A percentile compares a stretch with the other conserved stretches of the same genome.
Conservation (phyloP, 495 filamentous ascomycete genomes). For the Acidomyces sp. region DNA sequence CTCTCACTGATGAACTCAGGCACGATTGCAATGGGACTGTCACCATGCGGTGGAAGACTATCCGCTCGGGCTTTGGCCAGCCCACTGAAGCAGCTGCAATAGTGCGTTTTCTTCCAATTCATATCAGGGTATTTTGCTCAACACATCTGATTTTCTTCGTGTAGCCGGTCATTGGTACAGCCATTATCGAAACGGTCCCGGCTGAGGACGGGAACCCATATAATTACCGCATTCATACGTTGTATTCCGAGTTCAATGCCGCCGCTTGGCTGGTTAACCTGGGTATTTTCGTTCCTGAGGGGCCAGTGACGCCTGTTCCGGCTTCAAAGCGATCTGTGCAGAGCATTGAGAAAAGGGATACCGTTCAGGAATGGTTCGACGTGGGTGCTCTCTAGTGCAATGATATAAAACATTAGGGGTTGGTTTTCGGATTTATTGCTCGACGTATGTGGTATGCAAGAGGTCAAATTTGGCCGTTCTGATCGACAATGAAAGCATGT, state of each 20-base stretch:
- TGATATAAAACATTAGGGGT: no score
- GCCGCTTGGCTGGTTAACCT: slow-evolving; percentile 14
- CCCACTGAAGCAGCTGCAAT: slow-evolving; percentile 7
- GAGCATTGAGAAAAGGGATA: no score
- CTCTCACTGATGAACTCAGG: no score
- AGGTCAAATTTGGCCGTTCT: no score
- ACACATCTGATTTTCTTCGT: not conserved
- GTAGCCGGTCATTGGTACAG: slow-evolving; percentile 13
- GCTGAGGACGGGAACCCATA: slow-evolving; percentile 2
- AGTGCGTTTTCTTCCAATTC: slow-evolving; percentile 2
- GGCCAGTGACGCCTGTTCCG: no score
- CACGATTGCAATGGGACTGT: slow-evolving; percentile 11
- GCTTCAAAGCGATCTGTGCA: no score
- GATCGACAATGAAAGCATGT: no score
- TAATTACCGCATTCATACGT: slow-evolving; percentile 7
- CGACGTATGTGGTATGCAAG: no score
- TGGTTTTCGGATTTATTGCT: no score
- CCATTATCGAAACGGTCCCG: slow-evolving; percentile 4
- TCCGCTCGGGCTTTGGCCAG: slow-evolving; percentile 9
- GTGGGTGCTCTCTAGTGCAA: no score
- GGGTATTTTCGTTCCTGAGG: slow-evolving; percentile 8
- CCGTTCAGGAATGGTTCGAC: no score
- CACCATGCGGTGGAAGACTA: slow-evolving; percentile 6
- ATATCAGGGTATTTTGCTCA: not conserved
- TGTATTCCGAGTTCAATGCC: slow-evolving; percentile 16